A percentile compares a stretch with the other conserved stretches of the same genome.
Evolutionary conservation across 345 rosid species (phyloP).

Genomic region (Populus ilicifolia): DNA sequence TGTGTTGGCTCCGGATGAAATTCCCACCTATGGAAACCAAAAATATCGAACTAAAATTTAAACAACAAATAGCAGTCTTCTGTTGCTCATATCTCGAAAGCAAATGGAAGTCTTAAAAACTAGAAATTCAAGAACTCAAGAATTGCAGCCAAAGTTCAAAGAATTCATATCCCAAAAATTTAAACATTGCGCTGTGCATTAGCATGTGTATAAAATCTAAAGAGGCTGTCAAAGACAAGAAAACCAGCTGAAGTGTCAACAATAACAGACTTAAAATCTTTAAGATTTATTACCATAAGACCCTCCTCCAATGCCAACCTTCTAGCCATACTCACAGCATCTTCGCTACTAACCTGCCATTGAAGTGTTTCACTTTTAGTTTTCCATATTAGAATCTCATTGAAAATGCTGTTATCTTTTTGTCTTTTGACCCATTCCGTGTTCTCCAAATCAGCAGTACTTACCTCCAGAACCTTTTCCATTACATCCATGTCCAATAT

Average conservation of each 20-base stretch:
- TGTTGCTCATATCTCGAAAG: background rate
- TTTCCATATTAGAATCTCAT: conserved; percentile 5
- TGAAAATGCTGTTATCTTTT: background rate
- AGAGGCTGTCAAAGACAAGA: background rate
- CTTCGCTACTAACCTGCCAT: conserved; percentile 80
- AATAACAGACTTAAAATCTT: background rate
- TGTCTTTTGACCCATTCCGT: background rate
- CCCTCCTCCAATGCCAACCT: conserved; percentile 91
- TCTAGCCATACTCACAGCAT: conserved; percentile 91
- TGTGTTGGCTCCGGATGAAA: conserved; percentile 92
- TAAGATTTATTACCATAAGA: conserved; percentile 57
- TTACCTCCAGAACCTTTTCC: conserved; percentile 88
- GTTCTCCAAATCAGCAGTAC: background rate
- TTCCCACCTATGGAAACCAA: conserved; percentile 64
- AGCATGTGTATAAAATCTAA: background rate
- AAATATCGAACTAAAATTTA: background rate
- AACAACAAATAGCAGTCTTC: background rate
- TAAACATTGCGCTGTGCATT: background rate
- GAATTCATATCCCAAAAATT: background rate
- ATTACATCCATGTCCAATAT: conserved; percentile 91
- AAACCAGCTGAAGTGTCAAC: background rate
- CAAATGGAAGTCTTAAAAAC: background rate
- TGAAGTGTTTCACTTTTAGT: conserved; percentile 1
- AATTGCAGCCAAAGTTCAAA: background rate
- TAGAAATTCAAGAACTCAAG: background rate